Evolutionary conservation across 495 filamentous ascomycete genomes (phyloP), one percentile per base, ranked within the genome.

Genomic region (Opeltia flavorubescens): DNA sequence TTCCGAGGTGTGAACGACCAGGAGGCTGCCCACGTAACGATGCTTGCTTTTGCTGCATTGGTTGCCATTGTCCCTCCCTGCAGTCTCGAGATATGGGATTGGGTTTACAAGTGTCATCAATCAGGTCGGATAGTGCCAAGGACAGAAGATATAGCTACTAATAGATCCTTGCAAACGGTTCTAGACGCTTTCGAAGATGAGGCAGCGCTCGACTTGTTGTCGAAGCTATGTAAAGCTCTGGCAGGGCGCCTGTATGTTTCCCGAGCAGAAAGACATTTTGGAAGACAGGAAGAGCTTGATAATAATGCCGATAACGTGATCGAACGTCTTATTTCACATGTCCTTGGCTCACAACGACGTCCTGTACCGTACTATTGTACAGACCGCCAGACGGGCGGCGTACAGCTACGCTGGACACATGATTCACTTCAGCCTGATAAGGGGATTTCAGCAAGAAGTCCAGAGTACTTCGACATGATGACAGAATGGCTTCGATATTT

Each of bases 401-500:
- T 18, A 1, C 11, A 17, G 26, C 20, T 26, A 15, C 28, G 5
- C 29, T 35, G 44, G 44, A 35, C 20, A 39, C 56, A 66, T 2
- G 53, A 62, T 12, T 60, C 56, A 33, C 62, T 59, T 1, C 47
- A 63, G 5, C 51, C 59, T 5, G 57, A 65, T 7, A 51, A 60
- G n/a, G n/a, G n/a, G 39, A 67, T 70, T 28, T 62, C 65, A 2
- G 54, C 66, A 12, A 56, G 49, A 20, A 66, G 50, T 25, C 17
- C 13, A 8, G 5, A 17, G n/a, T 41, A 41, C 38, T 23, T 12
- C n/a, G 18, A 17, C 6, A 73, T 60, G 55, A 75, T 87, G n/a
- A 63, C 88, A 6, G 84, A 89, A 56, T 89, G 83, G 84, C 74
- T 87, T 17, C 73, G 80, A 44, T 78, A 81, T 0, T 70, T 88